Evolutionary conservation across 2,329 filamentous ascomycete genomes (phyloP).

Genomic region (Eutypella sp.): DNA sequence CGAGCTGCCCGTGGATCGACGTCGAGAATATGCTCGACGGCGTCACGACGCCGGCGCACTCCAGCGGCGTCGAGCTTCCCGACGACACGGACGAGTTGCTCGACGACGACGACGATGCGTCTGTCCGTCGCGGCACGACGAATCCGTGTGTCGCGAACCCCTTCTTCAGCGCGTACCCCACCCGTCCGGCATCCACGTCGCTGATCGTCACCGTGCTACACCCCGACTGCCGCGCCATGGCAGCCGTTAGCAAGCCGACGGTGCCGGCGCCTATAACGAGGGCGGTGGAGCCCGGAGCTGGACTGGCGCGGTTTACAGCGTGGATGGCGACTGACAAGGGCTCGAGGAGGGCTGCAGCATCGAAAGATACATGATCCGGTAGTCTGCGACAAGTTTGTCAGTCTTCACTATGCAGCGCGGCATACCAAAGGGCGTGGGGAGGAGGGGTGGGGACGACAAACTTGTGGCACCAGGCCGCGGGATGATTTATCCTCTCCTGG

Average conservation of each 20-base stretch:
- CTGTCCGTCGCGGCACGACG: constrained; percentile 42
- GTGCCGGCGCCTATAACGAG: constrained; percentile 63
- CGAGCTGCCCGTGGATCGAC: constrained; percentile 42
- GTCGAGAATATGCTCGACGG: constrained; percentile 41
- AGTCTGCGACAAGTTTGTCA: constrained; percentile 36
- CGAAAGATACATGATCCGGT: constrained; percentile 54
- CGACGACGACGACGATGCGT: constrained; percentile 37
- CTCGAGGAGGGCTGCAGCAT: constrained; percentile 56
- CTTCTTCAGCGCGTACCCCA: constrained; percentile 53
- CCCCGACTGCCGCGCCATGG: constrained; percentile 57
- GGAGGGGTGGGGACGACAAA: constrained; percentile 27
- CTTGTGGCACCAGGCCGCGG: constrained; percentile 59
- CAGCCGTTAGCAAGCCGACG: constrained; percentile 57
- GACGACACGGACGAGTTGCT: too few relatives aligned
- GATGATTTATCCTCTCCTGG: constrained; percentile 59
- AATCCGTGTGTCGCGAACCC: constrained; percentile 58
- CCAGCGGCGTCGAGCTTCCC: constrained; percentile 43
- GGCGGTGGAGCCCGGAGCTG: constrained; percentile 48
- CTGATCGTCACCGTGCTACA: constrained; percentile 55
- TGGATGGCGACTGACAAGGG: constrained; percentile 59
- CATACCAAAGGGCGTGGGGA: background rate
- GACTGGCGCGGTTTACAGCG: constrained; percentile 51
- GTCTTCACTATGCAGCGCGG: too few relatives aligned
- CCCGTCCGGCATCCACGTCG: constrained; percentile 55
- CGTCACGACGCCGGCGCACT: constrained; percentile 35